Evolutionary conservation across 306 rosid species (phyloP).

Genomic region (Trifolium pratense): DNA sequence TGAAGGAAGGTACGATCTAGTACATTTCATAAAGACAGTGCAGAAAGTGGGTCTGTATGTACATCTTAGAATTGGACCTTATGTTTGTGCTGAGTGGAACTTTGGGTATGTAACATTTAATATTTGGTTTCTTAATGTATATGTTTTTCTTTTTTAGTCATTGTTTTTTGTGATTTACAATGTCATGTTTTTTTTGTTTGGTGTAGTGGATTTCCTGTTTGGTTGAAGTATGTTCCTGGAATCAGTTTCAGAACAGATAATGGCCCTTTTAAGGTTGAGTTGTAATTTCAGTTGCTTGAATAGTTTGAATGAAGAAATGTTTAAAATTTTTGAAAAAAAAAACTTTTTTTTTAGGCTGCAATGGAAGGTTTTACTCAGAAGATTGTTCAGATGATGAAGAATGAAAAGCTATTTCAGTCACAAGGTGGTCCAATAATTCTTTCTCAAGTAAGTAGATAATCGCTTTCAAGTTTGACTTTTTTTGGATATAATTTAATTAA

Average conservation of each 20-base stretch:
- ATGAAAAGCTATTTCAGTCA: slow-evolving; percentile 80
- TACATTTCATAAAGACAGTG: slow-evolving; percentile 84
- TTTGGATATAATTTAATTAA: background rate
- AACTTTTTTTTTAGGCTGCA: slow-evolving; percentile 56
- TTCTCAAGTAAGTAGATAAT: slow-evolving; percentile 66
- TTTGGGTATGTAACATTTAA: slow-evolving; percentile 66
- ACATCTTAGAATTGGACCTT: slow-evolving; percentile 97
- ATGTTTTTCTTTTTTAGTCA: background rate
- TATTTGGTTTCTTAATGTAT: slow-evolving; percentile 22
- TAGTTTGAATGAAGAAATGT: slow-evolving; percentile 11
- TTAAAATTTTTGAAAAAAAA: background rate
- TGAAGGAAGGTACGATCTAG: slow-evolving; percentile 92
- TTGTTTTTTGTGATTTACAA: background rate
- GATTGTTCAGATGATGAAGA: slow-evolving; percentile 91
- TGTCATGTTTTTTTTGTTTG: slow-evolving; percentile 33
- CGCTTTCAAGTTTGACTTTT: slow-evolving; percentile 27
- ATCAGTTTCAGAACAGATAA: slow-evolving; percentile 97
- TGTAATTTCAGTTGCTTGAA: too few species aligned
- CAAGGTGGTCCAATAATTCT: slow-evolving; percentile 99
- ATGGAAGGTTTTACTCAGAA: slow-evolving; percentile 94
- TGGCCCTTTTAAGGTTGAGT: slow-evolving; percentile 84
- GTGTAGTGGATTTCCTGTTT: slow-evolving; percentile 92
- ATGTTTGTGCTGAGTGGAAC: slow-evolving; percentile 97
- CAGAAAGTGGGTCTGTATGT: slow-evolving; percentile 89
- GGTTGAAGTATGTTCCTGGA: slow-evolving; percentile 97